Evolutionary conservation across 345 rosid species (phyloP).

Genomic region (Chamaenerion angustifolium): DNA sequence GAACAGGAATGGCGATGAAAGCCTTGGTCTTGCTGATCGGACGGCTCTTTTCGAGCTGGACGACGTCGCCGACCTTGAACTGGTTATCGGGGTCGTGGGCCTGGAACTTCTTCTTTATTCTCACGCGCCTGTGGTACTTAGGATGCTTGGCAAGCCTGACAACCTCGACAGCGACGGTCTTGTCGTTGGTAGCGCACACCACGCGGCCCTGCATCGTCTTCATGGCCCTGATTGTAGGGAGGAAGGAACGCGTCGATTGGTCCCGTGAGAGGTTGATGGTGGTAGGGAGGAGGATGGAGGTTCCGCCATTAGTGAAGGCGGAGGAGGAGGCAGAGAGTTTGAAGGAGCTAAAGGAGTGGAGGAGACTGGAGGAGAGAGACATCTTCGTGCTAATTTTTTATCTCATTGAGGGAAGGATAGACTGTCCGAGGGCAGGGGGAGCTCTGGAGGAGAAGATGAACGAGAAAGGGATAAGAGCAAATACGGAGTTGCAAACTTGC

Average conservation of each 20-base stretch:
- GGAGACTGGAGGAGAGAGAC: too few species aligned
- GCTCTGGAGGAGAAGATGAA: too few species aligned
- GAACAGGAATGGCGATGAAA: constrained; percentile 47
- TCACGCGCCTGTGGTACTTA: constrained; percentile 69
- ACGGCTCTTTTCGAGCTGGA: constrained; percentile 51
- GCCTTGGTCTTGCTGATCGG: constrained; percentile 84
- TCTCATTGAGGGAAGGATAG: too few species aligned
- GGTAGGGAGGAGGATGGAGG: not conserved
- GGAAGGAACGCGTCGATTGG: constrained; percentile 1
- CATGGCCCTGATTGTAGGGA: constrained; percentile 55
- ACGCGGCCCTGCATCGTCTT: constrained; percentile 62
- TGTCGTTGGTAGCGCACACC: constrained; percentile 65
- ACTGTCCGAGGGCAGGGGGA: too few species aligned
- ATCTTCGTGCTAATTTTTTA: too few species aligned
- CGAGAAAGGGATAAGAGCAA: too few species aligned
- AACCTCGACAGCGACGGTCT: constrained; percentile 78
- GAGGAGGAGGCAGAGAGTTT: not conserved
- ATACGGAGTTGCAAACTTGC: too few species aligned
- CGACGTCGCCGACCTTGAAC: constrained; percentile 65
- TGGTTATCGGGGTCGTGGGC: constrained; percentile 81
- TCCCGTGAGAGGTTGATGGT: not conserved
- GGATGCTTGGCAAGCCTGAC: constrained; percentile 57
- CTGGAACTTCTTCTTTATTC: constrained; percentile 83
- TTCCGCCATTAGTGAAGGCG: not conserved
- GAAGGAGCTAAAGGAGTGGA: too few species aligned